These are phyloP conservation scores for Beauveria sp. DNA, from an alignment of 2,329 filamentous ascomycete species.

Conservation along the genomic window DNA sequence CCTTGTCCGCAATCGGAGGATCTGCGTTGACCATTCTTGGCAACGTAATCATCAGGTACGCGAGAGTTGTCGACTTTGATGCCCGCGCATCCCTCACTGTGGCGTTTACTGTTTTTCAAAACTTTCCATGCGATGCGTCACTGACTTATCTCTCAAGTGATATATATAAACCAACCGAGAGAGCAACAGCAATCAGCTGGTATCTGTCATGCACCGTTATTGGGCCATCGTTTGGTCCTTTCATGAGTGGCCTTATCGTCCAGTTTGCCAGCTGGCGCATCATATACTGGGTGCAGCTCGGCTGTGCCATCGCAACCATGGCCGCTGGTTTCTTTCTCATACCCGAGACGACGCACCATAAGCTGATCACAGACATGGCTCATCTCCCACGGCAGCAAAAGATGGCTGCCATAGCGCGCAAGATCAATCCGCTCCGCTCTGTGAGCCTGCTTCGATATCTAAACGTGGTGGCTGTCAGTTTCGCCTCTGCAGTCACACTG, in stretches of 20 bases:
- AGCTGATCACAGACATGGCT: constrained; percentile 52
- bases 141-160: constrained; percentile 31
- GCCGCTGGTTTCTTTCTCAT: constrained; percentile 57
- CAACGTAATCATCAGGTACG: constrained; percentile 55
- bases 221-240: constrained; percentile 62
- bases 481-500: constrained; percentile 55
- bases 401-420: constrained; percentile 46
- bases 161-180: constrained; percentile 57
- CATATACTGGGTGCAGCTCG: constrained; percentile 72
- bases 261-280: constrained; percentile 65
- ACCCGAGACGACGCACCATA: constrained; percentile 64
- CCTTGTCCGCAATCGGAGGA: constrained; percentile 67
- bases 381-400: constrained; percentile 44
- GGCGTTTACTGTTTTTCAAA: not conserved
- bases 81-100: not conserved
- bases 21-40: constrained; percentile 69
- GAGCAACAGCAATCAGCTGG: constrained; percentile 67
- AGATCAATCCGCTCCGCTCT: constrained; percentile 60
- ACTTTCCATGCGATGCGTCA: not conserved
- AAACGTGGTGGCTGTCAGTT: constrained; percentile 53
- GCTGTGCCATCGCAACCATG: constrained; percentile 52
- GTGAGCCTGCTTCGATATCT: constrained; percentile 58
- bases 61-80: constrained; percentile 16
- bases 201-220: constrained; percentile 65
- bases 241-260: constrained; percentile 69